Evolutionary conservation across 306 rosid species (phyloP).

Genomic region (Cicer bijugum): DNA sequence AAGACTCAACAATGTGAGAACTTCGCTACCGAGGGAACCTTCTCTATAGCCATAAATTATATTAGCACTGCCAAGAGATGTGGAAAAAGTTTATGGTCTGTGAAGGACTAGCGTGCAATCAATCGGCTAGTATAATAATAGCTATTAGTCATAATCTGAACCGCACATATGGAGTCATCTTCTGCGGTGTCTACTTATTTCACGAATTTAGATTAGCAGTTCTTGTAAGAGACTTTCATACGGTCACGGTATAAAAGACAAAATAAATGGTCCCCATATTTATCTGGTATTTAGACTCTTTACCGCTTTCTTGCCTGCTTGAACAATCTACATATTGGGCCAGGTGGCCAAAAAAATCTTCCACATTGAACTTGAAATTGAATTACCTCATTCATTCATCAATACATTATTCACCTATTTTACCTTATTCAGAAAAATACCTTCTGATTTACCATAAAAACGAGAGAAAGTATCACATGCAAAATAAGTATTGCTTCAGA

Average conservation of each 20-base stretch:
- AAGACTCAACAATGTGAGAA: conserved; percentile 13
- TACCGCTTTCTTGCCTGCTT: not conserved
- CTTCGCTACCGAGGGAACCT: not conserved
- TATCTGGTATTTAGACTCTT: not conserved
- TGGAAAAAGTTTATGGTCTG: not conserved
- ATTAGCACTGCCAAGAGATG: not conserved
- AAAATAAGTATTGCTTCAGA: not conserved
- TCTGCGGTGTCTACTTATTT: not conserved
- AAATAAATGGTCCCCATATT: conserved; percentile 30
- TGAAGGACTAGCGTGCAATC: not conserved
- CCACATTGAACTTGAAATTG: not conserved
- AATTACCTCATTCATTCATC: not conserved
- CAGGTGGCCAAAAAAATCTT: conserved; percentile 12
- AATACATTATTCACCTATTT: not conserved
- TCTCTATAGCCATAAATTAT: not conserved
- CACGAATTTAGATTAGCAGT: not conserved
- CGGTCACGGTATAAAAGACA: conserved; percentile 1
- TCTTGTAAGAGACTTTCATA: not conserved
- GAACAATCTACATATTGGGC: conserved; percentile 7
- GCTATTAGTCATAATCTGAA: not conserved
- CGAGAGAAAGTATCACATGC: not conserved
- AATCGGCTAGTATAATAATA: not conserved
- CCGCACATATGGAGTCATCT: not conserved
- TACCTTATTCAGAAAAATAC: not conserved
- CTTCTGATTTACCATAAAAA: no score